Evolutionary conservation across 768 basidiomycete species (phyloP).

Genomic region (Calocybe cyanea): DNA sequence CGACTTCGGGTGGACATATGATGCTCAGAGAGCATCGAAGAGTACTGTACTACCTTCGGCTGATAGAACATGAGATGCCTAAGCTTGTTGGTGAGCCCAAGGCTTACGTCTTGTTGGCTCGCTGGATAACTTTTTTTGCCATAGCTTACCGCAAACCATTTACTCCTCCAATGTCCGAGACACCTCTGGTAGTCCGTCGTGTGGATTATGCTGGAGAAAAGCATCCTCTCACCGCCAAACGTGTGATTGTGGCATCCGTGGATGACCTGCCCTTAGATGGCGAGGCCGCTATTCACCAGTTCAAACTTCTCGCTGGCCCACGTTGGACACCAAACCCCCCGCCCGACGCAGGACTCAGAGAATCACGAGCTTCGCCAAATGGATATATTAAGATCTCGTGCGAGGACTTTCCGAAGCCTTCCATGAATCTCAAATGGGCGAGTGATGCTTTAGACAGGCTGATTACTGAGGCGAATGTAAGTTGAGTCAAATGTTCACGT

Average conservation of each 20-base stretch:
- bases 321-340: conserved; percentile 81
- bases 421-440: conserved; percentile 94
- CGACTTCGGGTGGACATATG: conserved; percentile 67
- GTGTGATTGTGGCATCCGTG: conserved; percentile 71
- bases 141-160: conserved; percentile 83
- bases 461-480: conserved; percentile 79
- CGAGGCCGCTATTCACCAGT: conserved; percentile 70
- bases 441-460: conserved; percentile 81
- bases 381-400: conserved; percentile 91
- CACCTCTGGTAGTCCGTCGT: conserved; percentile 68
- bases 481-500: conserved; percentile 26
- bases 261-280: conserved; percentile 63
- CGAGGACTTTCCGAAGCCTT: conserved; percentile 77
- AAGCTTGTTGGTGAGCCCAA: conserved; percentile 59
- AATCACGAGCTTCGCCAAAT: conserved; percentile 47
- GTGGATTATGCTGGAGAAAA: conserved; percentile 74
- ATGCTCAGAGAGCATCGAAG: conserved; percentile 72
- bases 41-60: conserved; percentile 70
- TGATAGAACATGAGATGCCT: conserved; percentile 88
- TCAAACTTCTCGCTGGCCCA: conserved; percentile 85
- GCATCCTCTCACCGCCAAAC: conserved; percentile 70
- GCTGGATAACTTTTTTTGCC: conserved; percentile 6
- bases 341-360: conserved; percentile 58
- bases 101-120: neutral
- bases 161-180: conserved; percentile 52